Base-by-base conservation (phyloP, 768 basidiomycete genomes). In the Steccherinum ochraceum region DNA sequence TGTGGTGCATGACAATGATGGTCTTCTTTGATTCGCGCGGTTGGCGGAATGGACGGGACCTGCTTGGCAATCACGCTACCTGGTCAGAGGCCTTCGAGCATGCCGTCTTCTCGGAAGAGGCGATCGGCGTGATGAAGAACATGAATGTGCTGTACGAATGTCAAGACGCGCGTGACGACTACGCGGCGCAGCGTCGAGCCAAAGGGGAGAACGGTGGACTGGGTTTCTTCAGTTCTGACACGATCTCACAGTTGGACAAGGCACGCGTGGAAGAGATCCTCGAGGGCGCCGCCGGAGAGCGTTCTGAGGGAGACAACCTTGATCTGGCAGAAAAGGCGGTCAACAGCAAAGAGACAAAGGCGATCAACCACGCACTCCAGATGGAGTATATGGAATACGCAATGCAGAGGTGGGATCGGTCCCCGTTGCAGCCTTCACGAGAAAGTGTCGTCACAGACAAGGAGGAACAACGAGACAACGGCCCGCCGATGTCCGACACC, bases 91-190 rank as follows among this genome's bases (percentile, higher is more conserved):
- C 35, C 27, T 56, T 25, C 11, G 7, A 13, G 0, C 2, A 3
- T 5, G 7, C 19, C 24, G 18, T 3, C 5, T 52, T 56, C 30
- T 19, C 41, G 21, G n/a, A 63, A 65, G 51, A 66, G 4, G 26
- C 43, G 3, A 11, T 1, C 0, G 41, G 45, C 11, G 5, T 49
- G 2, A 53, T 53, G 48, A 49, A 49, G 12, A 20, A n/a, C 47
- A 61, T 69, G 20, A 63, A 70, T 50, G 26, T 72, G 1, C 26
- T 46, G n/a, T 69, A 71, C 55, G 69, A 72, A 46, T 71, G 69
- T 48, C 43, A 66, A 4, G 68, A 72, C 61, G 62, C 64, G 2
- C 30, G 64, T 18, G 69, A 72, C 55, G 68, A 70, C 42, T 68
- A 53, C 52, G 41, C 56, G 26, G 53, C 62, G 24, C 58, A 61